Percentiles rank a stretch among this genome's conserved stretches.
Conservation (phyloP, 768 basidiomycete species). For the Naganishia vaughanmartiniae region DNA sequence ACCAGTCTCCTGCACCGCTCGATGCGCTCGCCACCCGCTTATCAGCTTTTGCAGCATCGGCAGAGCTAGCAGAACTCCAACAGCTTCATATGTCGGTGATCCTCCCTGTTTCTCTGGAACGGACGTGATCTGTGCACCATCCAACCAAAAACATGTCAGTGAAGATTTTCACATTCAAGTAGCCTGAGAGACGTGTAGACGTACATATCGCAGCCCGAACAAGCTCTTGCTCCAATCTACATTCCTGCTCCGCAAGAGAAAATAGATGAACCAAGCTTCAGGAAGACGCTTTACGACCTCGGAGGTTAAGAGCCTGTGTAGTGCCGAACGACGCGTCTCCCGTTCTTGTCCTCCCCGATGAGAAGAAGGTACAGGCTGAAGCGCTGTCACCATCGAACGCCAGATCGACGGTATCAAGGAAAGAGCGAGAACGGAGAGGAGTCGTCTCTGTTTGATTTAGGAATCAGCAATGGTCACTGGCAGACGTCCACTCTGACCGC, state of each 20-base stretch:
- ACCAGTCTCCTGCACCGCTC: background rate
- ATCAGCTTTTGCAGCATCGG: background rate
- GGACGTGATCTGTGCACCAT: conserved; percentile 1
- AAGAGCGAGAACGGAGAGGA: conserved; percentile 40
- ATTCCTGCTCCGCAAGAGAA: conserved; percentile 46
- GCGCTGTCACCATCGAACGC: conserved; percentile 31
- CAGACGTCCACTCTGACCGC: background rate
- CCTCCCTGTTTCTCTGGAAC: conserved; percentile 13
- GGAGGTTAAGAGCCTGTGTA: conserved; percentile 36
- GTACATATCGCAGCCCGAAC: conserved; percentile 48
- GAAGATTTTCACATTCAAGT: conserved; percentile 28
- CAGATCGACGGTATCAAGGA: conserved; percentile 37
- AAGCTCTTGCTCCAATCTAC: conserved; percentile 47
- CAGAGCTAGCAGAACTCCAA: background rate
- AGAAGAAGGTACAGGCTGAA: conserved; percentile 21
- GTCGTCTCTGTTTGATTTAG: conserved; percentile 36
- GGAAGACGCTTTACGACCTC: conserved; percentile 37
- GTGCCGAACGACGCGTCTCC: background rate
- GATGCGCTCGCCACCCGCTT: background rate
- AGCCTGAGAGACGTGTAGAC: conserved; percentile 42
- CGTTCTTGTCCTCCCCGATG: background rate
- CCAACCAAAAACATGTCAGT: background rate
- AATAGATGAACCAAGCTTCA: conserved; percentile 48
- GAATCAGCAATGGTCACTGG: background rate
- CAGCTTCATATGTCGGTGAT: conserved; percentile 20